Evolutionary conservation across 2,329 filamentous ascomycete species (phyloP).

Genomic region (Diaporthe helianthi): DNA sequence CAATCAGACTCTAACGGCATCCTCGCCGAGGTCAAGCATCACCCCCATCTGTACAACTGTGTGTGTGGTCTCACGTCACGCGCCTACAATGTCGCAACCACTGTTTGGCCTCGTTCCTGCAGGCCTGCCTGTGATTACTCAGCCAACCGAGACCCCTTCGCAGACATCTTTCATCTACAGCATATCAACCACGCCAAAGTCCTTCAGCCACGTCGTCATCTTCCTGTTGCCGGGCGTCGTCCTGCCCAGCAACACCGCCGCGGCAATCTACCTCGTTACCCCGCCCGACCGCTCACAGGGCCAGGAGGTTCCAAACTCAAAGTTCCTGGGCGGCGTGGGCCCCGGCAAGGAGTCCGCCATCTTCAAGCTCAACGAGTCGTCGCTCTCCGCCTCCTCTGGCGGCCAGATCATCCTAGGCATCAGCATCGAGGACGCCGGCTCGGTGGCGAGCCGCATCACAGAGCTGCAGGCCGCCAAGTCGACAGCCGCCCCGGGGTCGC

Average conservation of each 20-base stretch:
- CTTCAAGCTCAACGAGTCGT: slow-evolving; percentile 69
- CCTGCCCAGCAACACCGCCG: slow-evolving; percentile 78
- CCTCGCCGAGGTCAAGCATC: slow-evolving; percentile 23
- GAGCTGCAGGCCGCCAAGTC: slow-evolving; percentile 57
- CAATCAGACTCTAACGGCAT: background rate
- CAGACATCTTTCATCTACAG: slow-evolving; percentile 64
- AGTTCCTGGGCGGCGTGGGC: slow-evolving; percentile 87
- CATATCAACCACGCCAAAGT: slow-evolving; percentile 50
- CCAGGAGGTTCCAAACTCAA: slow-evolving; percentile 65
- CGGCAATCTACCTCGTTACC: slow-evolving; percentile 85
- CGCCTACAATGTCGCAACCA: slow-evolving; percentile 50
- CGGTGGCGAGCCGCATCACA: slow-evolving; percentile 74
- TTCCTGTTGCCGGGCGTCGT: slow-evolving; percentile 82
- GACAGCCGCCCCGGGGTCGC: slow-evolving; percentile 29
- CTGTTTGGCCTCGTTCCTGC: slow-evolving; percentile 68
- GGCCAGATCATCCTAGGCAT: slow-evolving; percentile 78
- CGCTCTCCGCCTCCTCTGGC: slow-evolving; percentile 36
- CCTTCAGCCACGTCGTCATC: slow-evolving; percentile 84
- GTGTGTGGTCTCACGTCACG: background rate
- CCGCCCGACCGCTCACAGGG: slow-evolving; percentile 46
- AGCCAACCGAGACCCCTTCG: slow-evolving; percentile 60
- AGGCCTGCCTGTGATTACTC: slow-evolving; percentile 63
- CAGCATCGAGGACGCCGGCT: slow-evolving; percentile 76
- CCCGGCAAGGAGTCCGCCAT: slow-evolving; percentile 91
- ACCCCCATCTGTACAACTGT: no score